Conservation (phyloP, 805 yeast genomes). For the Cephaloascus albidus region DNA sequence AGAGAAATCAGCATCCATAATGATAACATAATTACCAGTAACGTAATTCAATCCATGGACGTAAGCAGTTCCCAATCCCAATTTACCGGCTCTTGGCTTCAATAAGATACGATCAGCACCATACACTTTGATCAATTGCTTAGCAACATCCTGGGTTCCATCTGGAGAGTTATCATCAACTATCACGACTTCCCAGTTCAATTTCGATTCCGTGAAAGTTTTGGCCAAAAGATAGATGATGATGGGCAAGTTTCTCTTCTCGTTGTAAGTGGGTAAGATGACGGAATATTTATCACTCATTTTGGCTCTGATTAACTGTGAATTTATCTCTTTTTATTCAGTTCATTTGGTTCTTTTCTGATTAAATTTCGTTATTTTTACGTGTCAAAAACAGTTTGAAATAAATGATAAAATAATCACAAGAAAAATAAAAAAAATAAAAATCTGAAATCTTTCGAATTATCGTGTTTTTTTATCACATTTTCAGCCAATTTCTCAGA, state of each 20-base stretch:
- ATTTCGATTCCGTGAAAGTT: constrained; percentile 46
- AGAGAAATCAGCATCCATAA: constrained; percentile 81
- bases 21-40: constrained; percentile 66
- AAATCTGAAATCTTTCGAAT: too few species aligned
- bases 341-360: too few species aligned
- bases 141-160: constrained; percentile 70
- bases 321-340: too few species aligned
- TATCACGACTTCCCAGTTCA: constrained; percentile 70
- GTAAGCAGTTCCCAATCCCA: constrained; percentile 75
- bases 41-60: constrained; percentile 67
- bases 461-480: too few species aligned
- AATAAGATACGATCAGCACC: constrained; percentile 54
- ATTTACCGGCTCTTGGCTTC: constrained; percentile 66
- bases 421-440: too few species aligned
- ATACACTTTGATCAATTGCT: constrained; percentile 45
- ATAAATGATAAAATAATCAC: too few species aligned
- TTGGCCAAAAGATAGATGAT: constrained; percentile 60
- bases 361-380: too few species aligned
- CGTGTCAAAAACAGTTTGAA: too few species aligned
- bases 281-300: constrained; percentile 51
- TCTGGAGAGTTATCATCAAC: constrained; percentile 79
- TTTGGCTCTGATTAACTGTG: too few species aligned
- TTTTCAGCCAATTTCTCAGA: too few species aligned
- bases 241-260: constrained; percentile 54
- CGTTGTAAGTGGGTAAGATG: constrained; percentile 72